These are phyloP conservation scores for Cystobasidium tubakii DNA, from an alignment of 768 basidiomycete species.

Conservation along the genomic window DNA sequence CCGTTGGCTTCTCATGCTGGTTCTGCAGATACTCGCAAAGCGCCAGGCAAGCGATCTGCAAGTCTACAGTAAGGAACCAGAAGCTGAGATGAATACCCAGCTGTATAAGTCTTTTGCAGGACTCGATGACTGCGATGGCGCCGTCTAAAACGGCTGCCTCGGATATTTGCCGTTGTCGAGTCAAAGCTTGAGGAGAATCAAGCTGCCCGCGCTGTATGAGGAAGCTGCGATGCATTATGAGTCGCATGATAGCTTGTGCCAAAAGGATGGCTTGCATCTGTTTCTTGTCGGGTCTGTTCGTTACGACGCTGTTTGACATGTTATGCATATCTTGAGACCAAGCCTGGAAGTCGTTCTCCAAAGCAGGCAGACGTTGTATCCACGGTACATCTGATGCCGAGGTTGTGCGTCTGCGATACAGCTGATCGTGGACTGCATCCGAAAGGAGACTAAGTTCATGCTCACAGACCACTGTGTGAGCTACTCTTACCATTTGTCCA, in stretches of 20 bases:
- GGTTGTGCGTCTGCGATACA: neutral
- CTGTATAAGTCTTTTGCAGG: neutral
- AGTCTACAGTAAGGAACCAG: slow-evolving; percentile 1
- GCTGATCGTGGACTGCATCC: neutral
- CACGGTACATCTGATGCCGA: neutral
- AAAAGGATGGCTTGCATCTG: slow-evolving; percentile 5
- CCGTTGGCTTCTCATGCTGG: slow-evolving; percentile 7
- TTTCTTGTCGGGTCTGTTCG: slow-evolving; percentile 13
- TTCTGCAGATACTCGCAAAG: slow-evolving; percentile 10
- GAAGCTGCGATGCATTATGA: slow-evolving; percentile 17
- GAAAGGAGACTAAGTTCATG: neutral
- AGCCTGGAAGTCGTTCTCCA: neutral
- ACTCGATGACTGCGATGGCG: neutral
- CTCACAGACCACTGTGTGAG: neutral
- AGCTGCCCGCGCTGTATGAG: slow-evolving; percentile 11
- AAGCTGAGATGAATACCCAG: slow-evolving; percentile 9
- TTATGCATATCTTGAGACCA: slow-evolving; percentile 1
- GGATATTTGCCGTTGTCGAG: neutral
- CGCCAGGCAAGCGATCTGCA: slow-evolving; percentile 3
- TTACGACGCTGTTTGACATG: neutral
- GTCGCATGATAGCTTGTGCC: slow-evolving; percentile 15
- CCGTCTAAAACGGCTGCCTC: slow-evolving; percentile 5
- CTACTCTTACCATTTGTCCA: slow-evolving; percentile 3
- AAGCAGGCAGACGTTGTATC: neutral
- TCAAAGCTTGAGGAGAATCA: neutral